Percentiles rank a stretch among this genome's conserved stretches.
Evolutionary conservation across 805 yeast species (phyloP).

Genomic region (Kodamaea fukazawae): DNA sequence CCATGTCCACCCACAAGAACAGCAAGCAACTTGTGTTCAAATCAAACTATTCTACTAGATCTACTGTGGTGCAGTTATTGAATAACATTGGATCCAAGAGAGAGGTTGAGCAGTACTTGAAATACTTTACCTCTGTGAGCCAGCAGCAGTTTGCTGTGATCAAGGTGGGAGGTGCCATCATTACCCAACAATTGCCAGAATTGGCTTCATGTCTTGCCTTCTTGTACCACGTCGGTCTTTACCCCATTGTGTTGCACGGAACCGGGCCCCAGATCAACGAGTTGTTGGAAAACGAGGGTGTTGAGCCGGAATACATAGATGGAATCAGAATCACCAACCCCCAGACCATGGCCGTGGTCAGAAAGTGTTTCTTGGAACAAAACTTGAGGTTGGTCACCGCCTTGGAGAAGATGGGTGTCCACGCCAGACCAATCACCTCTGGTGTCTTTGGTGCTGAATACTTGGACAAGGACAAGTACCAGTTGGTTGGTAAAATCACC

Average conservation of each 20-base stretch:
- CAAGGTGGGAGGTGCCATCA: constrained; percentile 98
- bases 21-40: constrained; percentile 7
- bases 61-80: constrained; percentile 91
- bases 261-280: constrained; percentile 99
- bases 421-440: constrained; percentile 97
- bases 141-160: constrained; percentile 98
- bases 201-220: constrained; percentile 94
- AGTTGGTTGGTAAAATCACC: constrained; percentile 86
- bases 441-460: constrained; percentile 96
- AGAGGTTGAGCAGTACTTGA: constrained; percentile 96
- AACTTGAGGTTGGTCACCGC: constrained; percentile 94
- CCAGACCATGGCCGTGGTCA: constrained; percentile 92
- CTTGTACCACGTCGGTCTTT: constrained; percentile 93
- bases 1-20: constrained; percentile 3
- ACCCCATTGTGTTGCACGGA: constrained; percentile 96
- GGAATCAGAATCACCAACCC: constrained; percentile 96
- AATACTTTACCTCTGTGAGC: constrained; percentile 92
- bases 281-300: constrained; percentile 86
- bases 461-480: constrained; percentile 84
- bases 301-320: constrained; percentile 92
- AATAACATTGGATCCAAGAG: constrained; percentile 96
- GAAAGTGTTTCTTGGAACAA: constrained; percentile 93
- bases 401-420: constrained; percentile 92
- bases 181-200: constrained; percentile 90
- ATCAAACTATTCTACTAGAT: constrained; percentile 61